These are phyloP conservation scores for Penicillium sclerotigenum DNA, from an alignment of 2,329 filamentous ascomycete genomes.

Conservation along the genomic window DNA sequence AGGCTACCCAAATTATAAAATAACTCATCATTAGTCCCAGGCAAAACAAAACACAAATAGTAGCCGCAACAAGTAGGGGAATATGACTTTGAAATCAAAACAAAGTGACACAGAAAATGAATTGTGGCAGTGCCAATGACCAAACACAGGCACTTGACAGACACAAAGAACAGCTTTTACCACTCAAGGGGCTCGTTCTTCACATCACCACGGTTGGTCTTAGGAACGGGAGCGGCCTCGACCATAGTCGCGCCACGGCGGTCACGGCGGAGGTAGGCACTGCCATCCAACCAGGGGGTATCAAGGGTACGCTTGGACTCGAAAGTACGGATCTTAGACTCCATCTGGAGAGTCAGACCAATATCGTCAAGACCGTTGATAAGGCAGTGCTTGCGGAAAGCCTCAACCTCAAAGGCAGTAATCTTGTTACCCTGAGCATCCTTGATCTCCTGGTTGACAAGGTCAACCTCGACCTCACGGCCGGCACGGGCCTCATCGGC, in stretches of 20 bases:
- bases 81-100: constrained; percentile 19
- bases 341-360: constrained; percentile 86
- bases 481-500: constrained; percentile 74
- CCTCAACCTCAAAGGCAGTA: constrained; percentile 79
- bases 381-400: constrained; percentile 91
- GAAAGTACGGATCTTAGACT: constrained; percentile 80
- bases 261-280: constrained; percentile 66
- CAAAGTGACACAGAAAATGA: constrained; percentile 9
- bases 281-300: constrained; percentile 90
- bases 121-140: constrained; percentile 8
- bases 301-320: constrained; percentile 72
- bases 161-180: constrained; percentile 49
- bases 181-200: constrained; percentile 85
- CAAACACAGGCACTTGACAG: constrained; percentile 10
- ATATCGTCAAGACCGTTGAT: constrained; percentile 95
- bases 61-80: constrained; percentile 16
- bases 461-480: constrained; percentile 82
- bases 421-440: constrained; percentile 70
- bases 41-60: constrained; percentile 11
- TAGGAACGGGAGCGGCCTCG: constrained; percentile 69
- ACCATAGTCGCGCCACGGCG: constrained; percentile 59
- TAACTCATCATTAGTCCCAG: constrained; percentile 12
- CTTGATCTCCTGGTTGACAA: constrained; percentile 79
- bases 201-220: constrained; percentile 82
- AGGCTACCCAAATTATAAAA: constrained; percentile 12